A percentile compares a stretch with the other conserved stretches of the same genome.
phyloP scores from a whole-genome alignment of 2,329 filamentous ascomycete species.

The Calonectria fujianensis region DNA sequence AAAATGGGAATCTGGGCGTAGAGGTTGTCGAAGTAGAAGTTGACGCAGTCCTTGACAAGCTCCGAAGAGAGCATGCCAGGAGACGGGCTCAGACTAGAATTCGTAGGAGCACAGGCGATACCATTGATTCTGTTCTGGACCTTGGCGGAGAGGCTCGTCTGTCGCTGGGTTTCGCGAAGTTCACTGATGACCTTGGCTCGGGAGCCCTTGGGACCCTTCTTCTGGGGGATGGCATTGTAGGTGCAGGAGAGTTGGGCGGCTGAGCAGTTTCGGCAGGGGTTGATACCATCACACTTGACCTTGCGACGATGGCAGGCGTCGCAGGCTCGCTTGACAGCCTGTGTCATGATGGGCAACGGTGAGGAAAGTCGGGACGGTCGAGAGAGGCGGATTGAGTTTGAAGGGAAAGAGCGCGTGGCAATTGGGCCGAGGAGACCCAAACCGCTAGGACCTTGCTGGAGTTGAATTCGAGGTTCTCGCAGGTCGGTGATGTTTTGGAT shows the following conservation, averaged over 20 bases:
- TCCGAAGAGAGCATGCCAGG: conserved; percentile 77
- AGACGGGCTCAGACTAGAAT: conserved; percentile 70
- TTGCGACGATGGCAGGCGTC: conserved; percentile 85
- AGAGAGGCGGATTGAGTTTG: conserved; percentile 44
- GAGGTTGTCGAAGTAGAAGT: conserved; percentile 82
- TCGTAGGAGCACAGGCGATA: conserved; percentile 69
- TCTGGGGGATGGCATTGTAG: conserved; percentile 84
- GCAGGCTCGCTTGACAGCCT: conserved; percentile 78
- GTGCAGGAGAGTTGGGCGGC: conserved; percentile 81
- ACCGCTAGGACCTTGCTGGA: conserved; percentile 14
- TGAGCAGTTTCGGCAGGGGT: conserved; percentile 82
- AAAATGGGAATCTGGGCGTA: conserved; percentile 79
- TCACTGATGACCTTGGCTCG: conserved; percentile 86
- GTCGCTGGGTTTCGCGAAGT: conserved; percentile 80
- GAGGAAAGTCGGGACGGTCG: conserved; percentile 38
- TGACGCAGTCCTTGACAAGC: conserved; percentile 79
- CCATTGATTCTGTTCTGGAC: conserved; percentile 77
- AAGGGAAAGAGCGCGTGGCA: conserved; percentile 22
- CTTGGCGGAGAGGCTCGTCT: conserved; percentile 78
- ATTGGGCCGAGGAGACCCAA: conserved; percentile 33
- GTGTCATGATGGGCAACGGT: conserved; percentile 60
- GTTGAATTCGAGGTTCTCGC: conserved; percentile 17
- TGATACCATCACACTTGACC: conserved; percentile 83
- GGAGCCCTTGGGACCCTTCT: conserved; percentile 85
- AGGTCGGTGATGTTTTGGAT: conserved; percentile 40